Evolutionary conservation across 805 yeast species (phyloP).

Genomic region (Komagataella pseudopastoris): DNA sequence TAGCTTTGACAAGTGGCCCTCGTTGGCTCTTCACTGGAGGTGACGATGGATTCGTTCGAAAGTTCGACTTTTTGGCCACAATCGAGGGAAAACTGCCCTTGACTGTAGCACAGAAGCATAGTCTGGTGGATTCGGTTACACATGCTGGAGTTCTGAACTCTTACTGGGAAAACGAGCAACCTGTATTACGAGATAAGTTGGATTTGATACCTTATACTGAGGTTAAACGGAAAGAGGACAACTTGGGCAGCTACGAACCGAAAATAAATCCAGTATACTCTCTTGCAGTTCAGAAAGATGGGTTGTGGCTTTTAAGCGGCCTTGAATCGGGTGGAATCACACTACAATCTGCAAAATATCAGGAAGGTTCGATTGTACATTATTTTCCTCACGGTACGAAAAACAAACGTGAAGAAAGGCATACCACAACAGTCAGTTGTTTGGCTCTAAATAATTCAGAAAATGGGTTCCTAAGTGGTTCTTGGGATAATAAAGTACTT

Average conservation of each 20-base stretch:
- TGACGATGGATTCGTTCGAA: constrained; percentile 86
- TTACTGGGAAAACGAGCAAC: constrained; percentile 96
- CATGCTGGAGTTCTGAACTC: constrained; percentile 74
- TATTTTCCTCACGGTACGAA: constrained; percentile 32
- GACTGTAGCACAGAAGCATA: constrained; percentile 85
- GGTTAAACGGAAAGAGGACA: constrained; percentile 4
- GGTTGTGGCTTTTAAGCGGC: constrained; percentile 78
- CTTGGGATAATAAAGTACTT: constrained; percentile 76
- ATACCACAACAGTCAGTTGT: constrained; percentile 64
- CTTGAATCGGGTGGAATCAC: constrained; percentile 76
- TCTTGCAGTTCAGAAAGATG: constrained; percentile 69
- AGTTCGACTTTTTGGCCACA: constrained; percentile 75
- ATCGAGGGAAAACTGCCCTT: constrained; percentile 78
- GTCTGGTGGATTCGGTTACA: constrained; percentile 71
- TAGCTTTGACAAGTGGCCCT: constrained; percentile 68
- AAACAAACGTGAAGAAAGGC: constrained; percentile 23
- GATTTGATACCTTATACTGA: constrained; percentile 12
- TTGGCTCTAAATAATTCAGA: constrained; percentile 51
- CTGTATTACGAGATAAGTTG: constrained; percentile 33
- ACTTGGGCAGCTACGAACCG: constrained; percentile 36
- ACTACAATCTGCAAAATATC: constrained; percentile 67
- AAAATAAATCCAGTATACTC: constrained; percentile 77
- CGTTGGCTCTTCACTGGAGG: constrained; percentile 91
- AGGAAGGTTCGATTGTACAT: constrained; percentile 72
- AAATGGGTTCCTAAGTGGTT: constrained; percentile 58